Conservation (phyloP, 116 monocot genomes). For the Zostera marina region DNA sequence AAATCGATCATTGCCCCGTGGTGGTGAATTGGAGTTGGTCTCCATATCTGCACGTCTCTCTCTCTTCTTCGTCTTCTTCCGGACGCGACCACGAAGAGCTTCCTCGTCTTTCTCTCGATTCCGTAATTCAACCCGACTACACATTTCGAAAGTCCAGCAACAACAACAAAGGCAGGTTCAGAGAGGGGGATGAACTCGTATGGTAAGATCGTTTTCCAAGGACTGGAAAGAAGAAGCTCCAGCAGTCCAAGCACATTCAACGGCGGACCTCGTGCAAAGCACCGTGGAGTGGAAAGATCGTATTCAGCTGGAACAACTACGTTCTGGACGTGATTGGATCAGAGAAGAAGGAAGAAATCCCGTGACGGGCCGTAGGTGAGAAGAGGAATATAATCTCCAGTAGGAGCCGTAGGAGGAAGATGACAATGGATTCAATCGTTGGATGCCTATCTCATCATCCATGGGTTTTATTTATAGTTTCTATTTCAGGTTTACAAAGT, state of each 20-base stretch:
- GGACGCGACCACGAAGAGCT: conserved; percentile 35
- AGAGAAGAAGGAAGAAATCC: too few species aligned
- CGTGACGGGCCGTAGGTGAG: too few species aligned
- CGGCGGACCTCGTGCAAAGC: conserved; percentile 22
- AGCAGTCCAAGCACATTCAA: conserved; percentile 68
- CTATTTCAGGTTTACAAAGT: too few species aligned
- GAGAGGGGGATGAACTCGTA: conserved; percentile 45
- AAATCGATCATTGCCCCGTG: conserved; percentile 38
- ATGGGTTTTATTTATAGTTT: too few species aligned
- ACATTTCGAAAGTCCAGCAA: neutral
- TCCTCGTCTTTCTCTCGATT: conserved; percentile 37
- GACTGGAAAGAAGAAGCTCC: conserved; percentile 70
- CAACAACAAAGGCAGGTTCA: neutral
- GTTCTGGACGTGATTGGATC: too few species aligned
- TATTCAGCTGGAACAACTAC: too few species aligned
- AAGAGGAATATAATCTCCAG: too few species aligned
- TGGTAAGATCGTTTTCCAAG: conserved; percentile 72
- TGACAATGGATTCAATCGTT: too few species aligned
- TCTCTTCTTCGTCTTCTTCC: conserved; percentile 28
- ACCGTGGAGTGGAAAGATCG: conserved; percentile 18
- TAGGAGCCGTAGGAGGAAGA: too few species aligned
- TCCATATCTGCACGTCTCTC: conserved; percentile 25
- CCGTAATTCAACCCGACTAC: conserved; percentile 11
- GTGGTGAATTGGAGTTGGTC: conserved; percentile 17
- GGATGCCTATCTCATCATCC: too few species aligned